Percentiles rank a stretch among this genome's conserved stretches.
Evolutionary conservation across 345 rosid genomes (phyloP).

Genomic region (Syzygium grande): DNA sequence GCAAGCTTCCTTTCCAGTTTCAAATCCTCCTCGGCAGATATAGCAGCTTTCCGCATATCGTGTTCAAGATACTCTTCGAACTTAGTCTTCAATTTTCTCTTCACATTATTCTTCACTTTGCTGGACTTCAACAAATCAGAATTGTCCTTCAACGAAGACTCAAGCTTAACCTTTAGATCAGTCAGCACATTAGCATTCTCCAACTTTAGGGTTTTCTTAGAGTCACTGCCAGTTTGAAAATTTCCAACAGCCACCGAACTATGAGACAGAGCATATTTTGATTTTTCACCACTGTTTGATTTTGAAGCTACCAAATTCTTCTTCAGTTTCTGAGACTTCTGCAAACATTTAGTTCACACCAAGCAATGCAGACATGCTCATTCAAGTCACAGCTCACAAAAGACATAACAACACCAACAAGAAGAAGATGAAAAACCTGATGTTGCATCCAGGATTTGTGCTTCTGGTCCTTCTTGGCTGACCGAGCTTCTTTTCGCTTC

Average conservation of each 20-base stretch:
- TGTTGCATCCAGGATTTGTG: conserved; percentile 52
- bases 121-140: conserved; percentile 15
- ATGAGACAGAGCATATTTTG: conserved; percentile 2
- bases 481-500: conserved; percentile 57
- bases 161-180: not conserved
- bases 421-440: conserved; percentile 28
- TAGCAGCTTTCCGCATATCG: conserved; percentile 22
- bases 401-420: not conserved
- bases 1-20: conserved; percentile 73
- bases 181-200: not conserved
- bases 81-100: conserved; percentile 37
- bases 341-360: conserved; percentile 3
- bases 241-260: not conserved
- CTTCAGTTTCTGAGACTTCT: conserved; percentile 36
- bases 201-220: conserved; percentile 5
- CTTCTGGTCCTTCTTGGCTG: conserved; percentile 31
- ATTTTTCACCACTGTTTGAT: conserved; percentile 4
- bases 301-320: conserved; percentile 2
- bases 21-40: conserved; percentile 43
- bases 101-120: conserved; percentile 23
- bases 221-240: not conserved
- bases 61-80: conserved; percentile 70
- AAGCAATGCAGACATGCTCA: not conserved
- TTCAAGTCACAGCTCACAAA: not conserved
- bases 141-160: not conserved